phyloP scores from a whole-genome alignment of 2,329 filamentous ascomycete species.

The Aspergillus sp. region DNA sequence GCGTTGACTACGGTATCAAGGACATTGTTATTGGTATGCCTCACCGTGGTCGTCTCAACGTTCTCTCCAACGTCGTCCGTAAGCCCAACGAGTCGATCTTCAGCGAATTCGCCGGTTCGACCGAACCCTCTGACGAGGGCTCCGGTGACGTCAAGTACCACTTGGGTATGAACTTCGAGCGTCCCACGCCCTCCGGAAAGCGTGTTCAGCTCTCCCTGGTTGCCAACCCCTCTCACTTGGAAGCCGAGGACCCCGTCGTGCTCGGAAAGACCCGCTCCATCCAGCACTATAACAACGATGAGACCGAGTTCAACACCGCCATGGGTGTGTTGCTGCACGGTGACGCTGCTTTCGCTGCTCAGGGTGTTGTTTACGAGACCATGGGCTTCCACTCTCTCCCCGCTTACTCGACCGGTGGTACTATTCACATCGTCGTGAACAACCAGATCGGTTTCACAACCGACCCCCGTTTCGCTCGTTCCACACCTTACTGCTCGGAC shows the following conservation, averaged over 20 bases:
- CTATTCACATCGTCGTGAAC: slow-evolving; percentile 95
- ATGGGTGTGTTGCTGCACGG: slow-evolving; percentile 96
- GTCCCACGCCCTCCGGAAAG: slow-evolving; percentile 94
- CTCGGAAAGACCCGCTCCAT: slow-evolving; percentile 96
- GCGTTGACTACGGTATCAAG: slow-evolving; percentile 96
- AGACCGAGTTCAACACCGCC: slow-evolving; percentile 77
- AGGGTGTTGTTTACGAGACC: slow-evolving; percentile 97
- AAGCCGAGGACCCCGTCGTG: slow-evolving; percentile 96
- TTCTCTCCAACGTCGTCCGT: slow-evolving; percentile 94
- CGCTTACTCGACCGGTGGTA: slow-evolving; percentile 93
- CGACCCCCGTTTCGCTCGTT: slow-evolving; percentile 92
- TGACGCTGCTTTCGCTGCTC: slow-evolving; percentile 92
- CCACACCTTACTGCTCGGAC: slow-evolving; percentile 97
- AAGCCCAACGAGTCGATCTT: slow-evolving; percentile 99
- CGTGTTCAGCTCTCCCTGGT: slow-evolving; percentile 98
- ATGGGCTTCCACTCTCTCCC: slow-evolving; percentile 95
- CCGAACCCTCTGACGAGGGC: slow-evolving; percentile 85
- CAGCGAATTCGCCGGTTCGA: slow-evolving; percentile 87
- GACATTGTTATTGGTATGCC: slow-evolving; percentile 99
- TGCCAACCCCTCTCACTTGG: slow-evolving; percentile 95
- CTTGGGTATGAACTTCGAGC: slow-evolving; percentile 99
- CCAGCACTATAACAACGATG: slow-evolving; percentile 97
- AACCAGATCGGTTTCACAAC: slow-evolving; percentile 99
- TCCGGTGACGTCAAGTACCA: slow-evolving; percentile 99
- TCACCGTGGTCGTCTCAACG: slow-evolving; percentile 95